Conservation (phyloP, 1,284 basidiomycete genomes). For the Apiotrichum akiyoshidainum region DNA sequence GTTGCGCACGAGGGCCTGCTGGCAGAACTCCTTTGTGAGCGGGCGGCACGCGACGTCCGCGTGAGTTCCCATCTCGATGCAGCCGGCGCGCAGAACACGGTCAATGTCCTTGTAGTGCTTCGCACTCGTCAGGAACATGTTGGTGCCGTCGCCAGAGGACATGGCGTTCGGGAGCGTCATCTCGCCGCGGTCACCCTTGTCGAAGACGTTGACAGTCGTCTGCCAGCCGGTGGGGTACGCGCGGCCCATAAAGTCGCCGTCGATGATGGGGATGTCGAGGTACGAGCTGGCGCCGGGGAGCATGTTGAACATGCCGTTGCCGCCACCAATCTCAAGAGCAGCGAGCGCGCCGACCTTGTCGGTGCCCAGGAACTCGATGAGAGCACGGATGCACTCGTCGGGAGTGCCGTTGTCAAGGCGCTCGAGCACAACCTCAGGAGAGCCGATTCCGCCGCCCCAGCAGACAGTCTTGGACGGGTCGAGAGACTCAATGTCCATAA, state of each 20-base stretch:
- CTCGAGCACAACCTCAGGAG: conserved; percentile 52
- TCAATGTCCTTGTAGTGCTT: conserved; percentile 30
- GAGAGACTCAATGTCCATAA: conserved; percentile 33
- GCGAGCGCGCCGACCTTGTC: conserved; percentile 22
- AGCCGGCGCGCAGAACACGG: conserved; percentile 26
- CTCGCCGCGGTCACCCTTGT: conserved; percentile 21
- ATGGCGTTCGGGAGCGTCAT: conserved; percentile 29
- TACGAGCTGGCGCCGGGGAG: conserved; percentile 49
- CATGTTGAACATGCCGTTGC: conserved; percentile 60
- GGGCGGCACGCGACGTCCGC: conserved; percentile 29
- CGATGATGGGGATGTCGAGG: conserved; percentile 51
- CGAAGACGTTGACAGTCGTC: conserved; percentile 34
- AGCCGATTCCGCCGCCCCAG: conserved; percentile 54
- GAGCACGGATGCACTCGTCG: conserved; percentile 7
- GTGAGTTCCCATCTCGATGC: conserved; percentile 39
- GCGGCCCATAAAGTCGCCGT: conserved; percentile 52
- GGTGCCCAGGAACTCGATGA: conserved; percentile 20
- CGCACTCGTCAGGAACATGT: conserved; percentile 28
- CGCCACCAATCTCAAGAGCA: conserved; percentile 54
- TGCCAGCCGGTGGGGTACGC: conserved; percentile 36
- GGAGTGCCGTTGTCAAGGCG: conserved; percentile 25
- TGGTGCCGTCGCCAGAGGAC: conserved; percentile 29
- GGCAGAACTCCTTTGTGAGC: conserved; percentile 15
- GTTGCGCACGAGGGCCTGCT: conserved; percentile 45
- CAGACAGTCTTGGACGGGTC: conserved; percentile 17